Conservation (phyloP, 2,329 filamentous ascomycete genomes). For the Cercospora sesami region DNA sequence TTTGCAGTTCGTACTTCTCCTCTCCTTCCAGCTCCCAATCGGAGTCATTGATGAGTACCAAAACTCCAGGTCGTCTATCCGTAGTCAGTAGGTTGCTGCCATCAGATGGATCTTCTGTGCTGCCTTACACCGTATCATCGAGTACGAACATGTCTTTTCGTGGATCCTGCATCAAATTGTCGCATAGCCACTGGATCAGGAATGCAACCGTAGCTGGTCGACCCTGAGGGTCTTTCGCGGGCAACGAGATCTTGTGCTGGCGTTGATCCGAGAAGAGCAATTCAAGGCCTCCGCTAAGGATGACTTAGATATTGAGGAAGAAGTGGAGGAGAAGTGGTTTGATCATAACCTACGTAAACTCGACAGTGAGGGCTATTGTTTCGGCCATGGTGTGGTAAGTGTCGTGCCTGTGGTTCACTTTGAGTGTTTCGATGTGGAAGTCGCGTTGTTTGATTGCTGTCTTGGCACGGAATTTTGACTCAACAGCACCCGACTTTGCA, state of each 20-base stretch:
- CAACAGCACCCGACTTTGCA: background rate
- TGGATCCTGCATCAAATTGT: slow-evolving; percentile 79
- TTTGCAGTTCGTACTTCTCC: slow-evolving; percentile 80
- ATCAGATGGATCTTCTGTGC: background rate
- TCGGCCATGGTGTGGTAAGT: slow-evolving; percentile 26
- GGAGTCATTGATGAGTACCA: slow-evolving; percentile 94
- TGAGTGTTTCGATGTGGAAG: background rate
- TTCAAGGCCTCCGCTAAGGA: slow-evolving; percentile 76
- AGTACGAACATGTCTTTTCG: slow-evolving; percentile 87
- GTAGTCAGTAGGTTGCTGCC: background rate
- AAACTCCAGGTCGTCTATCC: slow-evolving; percentile 82
- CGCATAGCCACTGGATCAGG: slow-evolving; percentile 76
- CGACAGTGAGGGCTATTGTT: slow-evolving; percentile 63
- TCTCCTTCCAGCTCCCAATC: slow-evolving; percentile 99
- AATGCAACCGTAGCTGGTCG: slow-evolving; percentile 67
- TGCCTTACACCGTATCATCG: slow-evolving; percentile 72
- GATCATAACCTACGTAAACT: slow-evolving; percentile 63
- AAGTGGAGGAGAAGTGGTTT: background rate
- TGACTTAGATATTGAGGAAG: slow-evolving; percentile 16
- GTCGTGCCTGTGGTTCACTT: background rate
- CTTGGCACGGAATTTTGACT: slow-evolving; percentile 11
- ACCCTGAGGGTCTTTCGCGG: slow-evolving; percentile 61
- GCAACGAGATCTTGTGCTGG: slow-evolving; percentile 69
- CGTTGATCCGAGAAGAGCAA: slow-evolving; percentile 86
- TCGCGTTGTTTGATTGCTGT: background rate